phyloP scores from a whole-genome alignment of 164 flowering plant genomes.

The Hamamelis virginiana region DNA sequence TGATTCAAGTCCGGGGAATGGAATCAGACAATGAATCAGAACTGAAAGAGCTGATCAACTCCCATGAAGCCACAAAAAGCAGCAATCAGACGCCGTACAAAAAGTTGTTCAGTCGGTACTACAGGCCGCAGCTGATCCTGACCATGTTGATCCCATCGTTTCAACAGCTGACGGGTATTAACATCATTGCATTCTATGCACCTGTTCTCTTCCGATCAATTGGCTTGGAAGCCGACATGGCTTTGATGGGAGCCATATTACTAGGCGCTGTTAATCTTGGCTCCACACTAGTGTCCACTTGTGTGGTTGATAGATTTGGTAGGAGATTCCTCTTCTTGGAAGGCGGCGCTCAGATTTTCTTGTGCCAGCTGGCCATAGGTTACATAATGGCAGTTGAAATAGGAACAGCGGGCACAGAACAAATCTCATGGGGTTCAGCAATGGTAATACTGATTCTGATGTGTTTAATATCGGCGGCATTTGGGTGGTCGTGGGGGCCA shows the following conservation, averaged over 20 bases:
- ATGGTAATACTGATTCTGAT: slow-evolving; percentile 1
- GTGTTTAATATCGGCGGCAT: slow-evolving; percentile 1
- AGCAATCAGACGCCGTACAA: slow-evolving; percentile 2
- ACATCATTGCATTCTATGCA: slow-evolving; percentile 8
- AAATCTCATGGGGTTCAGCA: neutral
- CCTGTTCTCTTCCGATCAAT: slow-evolving; percentile 12
- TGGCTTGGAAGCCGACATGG: slow-evolving; percentile 11
- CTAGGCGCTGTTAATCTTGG: slow-evolving; percentile 3
- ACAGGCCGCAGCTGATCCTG: slow-evolving; percentile 25
- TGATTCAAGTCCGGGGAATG: slow-evolving; percentile 11
- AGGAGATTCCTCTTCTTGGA: slow-evolving; percentile 16
- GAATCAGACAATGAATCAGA: slow-evolving; percentile 14
- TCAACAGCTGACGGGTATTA: slow-evolving; percentile 17
- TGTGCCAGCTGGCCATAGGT: slow-evolving; percentile 13
- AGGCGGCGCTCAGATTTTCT: slow-evolving; percentile 14
- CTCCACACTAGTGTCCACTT: neutral
- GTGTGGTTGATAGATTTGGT: slow-evolving; percentile 15
- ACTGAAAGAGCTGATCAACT: slow-evolving; percentile 3
- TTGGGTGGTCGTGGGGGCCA: slow-evolving; percentile 19
- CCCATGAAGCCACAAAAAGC: slow-evolving; percentile 1
- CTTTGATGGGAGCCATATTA: slow-evolving; percentile 4
- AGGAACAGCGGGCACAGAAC: neutral
- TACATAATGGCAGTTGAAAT: neutral
- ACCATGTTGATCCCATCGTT: slow-evolving; percentile 16
- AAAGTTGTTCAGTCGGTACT: slow-evolving; percentile 8